phyloP scores from a whole-genome alignment of 306 rosid species.

The Prunus padus region DNA sequence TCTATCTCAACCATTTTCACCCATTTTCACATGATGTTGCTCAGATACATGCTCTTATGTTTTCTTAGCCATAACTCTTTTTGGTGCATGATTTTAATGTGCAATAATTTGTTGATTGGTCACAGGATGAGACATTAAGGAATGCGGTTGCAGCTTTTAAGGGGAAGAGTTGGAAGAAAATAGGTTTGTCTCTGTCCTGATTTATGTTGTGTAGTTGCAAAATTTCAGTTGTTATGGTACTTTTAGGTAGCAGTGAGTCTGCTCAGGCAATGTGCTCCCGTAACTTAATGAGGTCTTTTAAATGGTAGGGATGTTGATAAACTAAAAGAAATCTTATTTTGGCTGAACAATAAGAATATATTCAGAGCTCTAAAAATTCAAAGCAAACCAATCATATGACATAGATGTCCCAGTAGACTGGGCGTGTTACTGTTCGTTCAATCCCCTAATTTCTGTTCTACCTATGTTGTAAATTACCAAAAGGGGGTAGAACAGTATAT shows the following conservation, averaged over 20 bases:
- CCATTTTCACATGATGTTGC: background rate
- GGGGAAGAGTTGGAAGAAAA: conserved; percentile 97
- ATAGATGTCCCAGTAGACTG: background rate
- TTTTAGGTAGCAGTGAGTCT: conserved; percentile 13
- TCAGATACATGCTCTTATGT: background rate
- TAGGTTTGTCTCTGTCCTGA: conserved; percentile 55
- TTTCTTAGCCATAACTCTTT: background rate
- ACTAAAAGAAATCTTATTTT: background rate
- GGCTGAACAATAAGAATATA: background rate
- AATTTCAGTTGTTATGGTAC: background rate
- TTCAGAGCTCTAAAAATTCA: conserved; percentile 1
- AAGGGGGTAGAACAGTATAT: background rate
- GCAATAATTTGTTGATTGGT: conserved; percentile 21
- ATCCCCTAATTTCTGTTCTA: background rate
- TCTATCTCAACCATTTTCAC: background rate
- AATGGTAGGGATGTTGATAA: background rate
- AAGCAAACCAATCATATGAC: background rate
- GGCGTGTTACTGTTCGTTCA: background rate
- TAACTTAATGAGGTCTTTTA: background rate
- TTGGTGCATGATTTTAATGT: background rate
- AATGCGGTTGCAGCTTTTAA: conserved; percentile 80
- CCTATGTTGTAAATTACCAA: background rate
- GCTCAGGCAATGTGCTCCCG: background rate
- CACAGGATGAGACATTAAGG: conserved; percentile 95
- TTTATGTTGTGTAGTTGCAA: conserved; percentile 4